A percentile compares a stretch with the other conserved stretches of the same genome.
Conservation (phyloP, 2,329 filamentous ascomycete species). For the Aspergillus ruber region DNA sequence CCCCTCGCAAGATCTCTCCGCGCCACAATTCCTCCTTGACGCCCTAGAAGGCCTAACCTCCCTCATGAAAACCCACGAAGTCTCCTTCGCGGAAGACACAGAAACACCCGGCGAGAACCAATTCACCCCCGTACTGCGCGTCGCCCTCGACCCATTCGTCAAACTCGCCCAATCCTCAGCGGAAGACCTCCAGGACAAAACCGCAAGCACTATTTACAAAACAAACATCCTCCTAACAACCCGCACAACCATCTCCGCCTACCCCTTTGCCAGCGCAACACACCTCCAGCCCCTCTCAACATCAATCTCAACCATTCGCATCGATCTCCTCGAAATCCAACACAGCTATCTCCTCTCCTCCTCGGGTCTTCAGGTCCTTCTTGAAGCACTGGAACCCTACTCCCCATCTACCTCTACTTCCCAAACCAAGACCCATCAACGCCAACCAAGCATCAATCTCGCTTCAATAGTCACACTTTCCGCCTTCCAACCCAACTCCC, state of each 20-base stretch:
- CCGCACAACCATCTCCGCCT: conserved; percentile 31
- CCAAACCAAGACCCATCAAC: conserved; percentile 9
- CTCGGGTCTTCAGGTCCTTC: conserved; percentile 65
- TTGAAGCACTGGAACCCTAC: conserved; percentile 50
- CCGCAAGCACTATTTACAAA: conserved; percentile 44
- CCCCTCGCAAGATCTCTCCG: conserved; percentile 64
- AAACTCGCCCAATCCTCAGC: conserved; percentile 54
- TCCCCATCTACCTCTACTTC: conserved; percentile 11
- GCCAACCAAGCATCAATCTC: conserved; percentile 40
- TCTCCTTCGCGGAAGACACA: conserved; percentile 53
- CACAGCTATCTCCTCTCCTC: conserved; percentile 64
- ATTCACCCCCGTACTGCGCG: conserved; percentile 68
- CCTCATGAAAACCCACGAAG: conserved; percentile 82
- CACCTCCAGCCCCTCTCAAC: conserved; percentile 53
- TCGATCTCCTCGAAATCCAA: conserved; percentile 60
- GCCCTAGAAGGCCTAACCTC: conserved; percentile 69
- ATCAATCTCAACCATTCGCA: conserved; percentile 40
- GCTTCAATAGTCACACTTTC: conserved; percentile 50
- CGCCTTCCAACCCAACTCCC: conserved; percentile 52
- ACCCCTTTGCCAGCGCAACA: conserved; percentile 56
- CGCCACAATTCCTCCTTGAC: conserved; percentile 74
- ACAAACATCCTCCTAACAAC: conserved; percentile 42
- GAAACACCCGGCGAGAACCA: conserved; percentile 56
- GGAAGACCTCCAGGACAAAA: conserved; percentile 29
- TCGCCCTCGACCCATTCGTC: conserved; percentile 82